phyloP scores from a whole-genome alignment of 805 yeast genomes.

The Cyberlindnera subsufficiens region DNA sequence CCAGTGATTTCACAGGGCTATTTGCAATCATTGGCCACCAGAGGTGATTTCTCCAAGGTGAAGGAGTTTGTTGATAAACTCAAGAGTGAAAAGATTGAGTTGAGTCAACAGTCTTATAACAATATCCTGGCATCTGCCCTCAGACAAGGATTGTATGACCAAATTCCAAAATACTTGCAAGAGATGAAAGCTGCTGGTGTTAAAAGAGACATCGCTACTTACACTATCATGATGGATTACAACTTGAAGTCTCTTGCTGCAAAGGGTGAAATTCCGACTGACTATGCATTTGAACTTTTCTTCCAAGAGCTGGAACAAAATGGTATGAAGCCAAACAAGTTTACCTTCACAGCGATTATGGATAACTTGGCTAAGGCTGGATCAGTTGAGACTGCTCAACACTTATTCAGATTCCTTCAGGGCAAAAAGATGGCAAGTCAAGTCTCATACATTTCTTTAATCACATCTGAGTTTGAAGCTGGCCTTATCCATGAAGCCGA shows the following conservation, averaged over 20 bases:
- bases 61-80: slow-evolving; percentile 4
- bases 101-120: slow-evolving; percentile 48
- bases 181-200: slow-evolving; percentile 37
- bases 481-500: slow-evolving; percentile 38
- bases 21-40: slow-evolving; percentile 14
- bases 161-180: slow-evolving; percentile 44
- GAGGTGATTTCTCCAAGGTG: slow-evolving; percentile 11
- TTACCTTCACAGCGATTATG: slow-evolving; percentile 46
- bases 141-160: slow-evolving; percentile 31
- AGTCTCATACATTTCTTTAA: slow-evolving; percentile 39
- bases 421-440: slow-evolving; percentile 27
- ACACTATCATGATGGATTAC: slow-evolving; percentile 51
- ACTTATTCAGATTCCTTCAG: slow-evolving; percentile 38
- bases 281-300: slow-evolving; percentile 31
- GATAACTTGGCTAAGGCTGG: slow-evolving; percentile 45
- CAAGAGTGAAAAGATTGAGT: slow-evolving; percentile 28
- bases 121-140: slow-evolving; percentile 39
- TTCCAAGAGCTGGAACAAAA: slow-evolving; percentile 35
- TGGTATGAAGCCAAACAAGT: slow-evolving; percentile 35
- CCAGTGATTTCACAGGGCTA: slow-evolving; percentile 21
- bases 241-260: slow-evolving; percentile 40
- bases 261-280: slow-evolving; percentile 37
- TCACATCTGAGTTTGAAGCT: slow-evolving; percentile 38
- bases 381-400: slow-evolving; percentile 46
- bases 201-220: slow-evolving; percentile 56